Conservation (phyloP, 306 rosid genomes). For the Quercus mongolica region DNA sequence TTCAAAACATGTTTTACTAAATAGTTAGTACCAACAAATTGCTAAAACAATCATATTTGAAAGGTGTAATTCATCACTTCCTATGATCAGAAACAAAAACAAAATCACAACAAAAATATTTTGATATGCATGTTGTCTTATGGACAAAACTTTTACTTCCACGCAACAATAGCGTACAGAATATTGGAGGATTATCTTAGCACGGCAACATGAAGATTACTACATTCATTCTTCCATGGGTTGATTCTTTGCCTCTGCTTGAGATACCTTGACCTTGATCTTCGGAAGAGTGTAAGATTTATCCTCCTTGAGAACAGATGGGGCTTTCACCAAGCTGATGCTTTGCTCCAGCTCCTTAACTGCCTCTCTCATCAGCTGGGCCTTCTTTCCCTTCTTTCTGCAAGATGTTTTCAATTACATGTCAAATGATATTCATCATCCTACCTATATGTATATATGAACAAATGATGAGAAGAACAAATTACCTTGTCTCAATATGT, state of each 20-base stretch:
- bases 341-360: constrained; percentile 29
- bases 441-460: not conserved
- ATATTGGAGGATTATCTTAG: not conserved
- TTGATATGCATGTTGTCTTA: not conserved
- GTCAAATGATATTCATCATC: not conserved
- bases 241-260: constrained; percentile 4
- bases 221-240: constrained; percentile 44
- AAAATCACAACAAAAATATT: not conserved
- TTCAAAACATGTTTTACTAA: too few relatives aligned
- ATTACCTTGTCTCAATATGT: not conserved
- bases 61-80: not conserved
- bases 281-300: constrained; percentile 31
- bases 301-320: constrained; percentile 28
- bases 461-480: not conserved
- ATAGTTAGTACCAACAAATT: too few relatives aligned
- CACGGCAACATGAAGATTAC: not conserved
- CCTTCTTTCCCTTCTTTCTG: constrained; percentile 37
- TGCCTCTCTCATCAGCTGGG: constrained; percentile 17
- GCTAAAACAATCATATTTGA: not conserved
- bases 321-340: constrained; percentile 37
- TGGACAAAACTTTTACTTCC: not conserved
- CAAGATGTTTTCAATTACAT: not conserved
- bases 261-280: constrained; percentile 34
- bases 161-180: not conserved
- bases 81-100: not conserved